Conservation (phyloP, 768 basidiomycete species). For the Boletus subparvulus region DNA sequence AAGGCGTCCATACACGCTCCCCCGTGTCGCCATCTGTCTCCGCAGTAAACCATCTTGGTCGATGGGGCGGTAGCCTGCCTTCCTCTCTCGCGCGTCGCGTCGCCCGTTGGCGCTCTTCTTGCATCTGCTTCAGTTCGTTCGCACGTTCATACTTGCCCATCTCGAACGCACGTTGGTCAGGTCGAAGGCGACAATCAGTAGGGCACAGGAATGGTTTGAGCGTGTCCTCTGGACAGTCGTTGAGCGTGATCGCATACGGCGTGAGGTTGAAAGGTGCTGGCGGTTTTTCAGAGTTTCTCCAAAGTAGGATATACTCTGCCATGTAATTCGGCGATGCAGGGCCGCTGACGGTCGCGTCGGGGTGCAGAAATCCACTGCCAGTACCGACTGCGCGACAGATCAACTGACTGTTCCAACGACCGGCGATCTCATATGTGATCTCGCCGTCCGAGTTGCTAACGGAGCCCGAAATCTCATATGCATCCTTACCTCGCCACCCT, state of each 20-base stretch:
- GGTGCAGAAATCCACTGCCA: constrained; percentile 60
- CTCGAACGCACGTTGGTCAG: constrained; percentile 95
- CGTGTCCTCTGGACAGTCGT: constrained; percentile 74
- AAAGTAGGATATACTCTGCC: constrained; percentile 80
- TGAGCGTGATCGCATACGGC: constrained; percentile 89
- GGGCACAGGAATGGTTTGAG: constrained; percentile 75
- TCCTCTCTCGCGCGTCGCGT: constrained; percentile 75
- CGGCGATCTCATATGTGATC: constrained; percentile 84
- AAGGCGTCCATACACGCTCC: constrained; percentile 84
- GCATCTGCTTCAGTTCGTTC: constrained; percentile 72
- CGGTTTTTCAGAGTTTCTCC: constrained; percentile 87
- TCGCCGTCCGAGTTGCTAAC: constrained; percentile 67
- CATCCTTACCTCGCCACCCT: constrained; percentile 90
- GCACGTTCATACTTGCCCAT: constrained; percentile 80
- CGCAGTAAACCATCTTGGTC: constrained; percentile 84
- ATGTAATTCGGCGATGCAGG: constrained; percentile 44
- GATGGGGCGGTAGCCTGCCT: constrained; percentile 68
- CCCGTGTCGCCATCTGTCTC: constrained; percentile 86
- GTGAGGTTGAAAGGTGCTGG: constrained; percentile 92
- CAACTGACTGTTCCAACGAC: constrained; percentile 93
- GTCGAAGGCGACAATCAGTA: constrained; percentile 89
- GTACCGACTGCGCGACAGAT: constrained; percentile 75
- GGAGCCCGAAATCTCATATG: constrained; percentile 87
- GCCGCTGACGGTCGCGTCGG: constrained; percentile 61
- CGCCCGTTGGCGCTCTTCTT: constrained; percentile 77